phyloP scores from a whole-genome alignment of 495 filamentous ascomycete species.

The Trichocladium uniseriatum region DNA sequence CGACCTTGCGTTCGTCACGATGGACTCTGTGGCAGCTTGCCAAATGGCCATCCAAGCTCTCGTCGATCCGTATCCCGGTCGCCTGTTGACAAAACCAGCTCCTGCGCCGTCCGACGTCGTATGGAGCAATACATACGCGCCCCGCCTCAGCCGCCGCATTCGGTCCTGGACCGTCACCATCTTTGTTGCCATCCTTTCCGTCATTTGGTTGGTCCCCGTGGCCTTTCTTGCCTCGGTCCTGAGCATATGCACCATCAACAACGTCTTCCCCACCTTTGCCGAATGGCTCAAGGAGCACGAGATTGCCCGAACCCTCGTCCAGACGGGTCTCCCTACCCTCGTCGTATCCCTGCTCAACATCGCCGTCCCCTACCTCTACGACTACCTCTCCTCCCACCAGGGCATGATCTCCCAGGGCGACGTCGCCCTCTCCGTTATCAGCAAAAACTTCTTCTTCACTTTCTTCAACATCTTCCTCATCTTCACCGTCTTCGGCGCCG shows the following conservation, averaged over 20 bases:
- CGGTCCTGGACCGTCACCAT: conserved; percentile 74
- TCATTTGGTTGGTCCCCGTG: conserved; percentile 85
- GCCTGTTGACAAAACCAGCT: conserved; percentile 73
- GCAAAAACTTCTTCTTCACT: conserved; percentile 98
- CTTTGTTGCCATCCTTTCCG: conserved; percentile 67
- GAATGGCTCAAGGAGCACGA: conserved; percentile 56
- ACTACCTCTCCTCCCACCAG: conserved; percentile 80
- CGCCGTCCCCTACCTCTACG: conserved; percentile 87
- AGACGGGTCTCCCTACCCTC: conserved; percentile 78
- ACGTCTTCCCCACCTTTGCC: conserved; percentile 61
- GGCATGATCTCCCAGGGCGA: conserved; percentile 93
- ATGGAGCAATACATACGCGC: conserved; percentile 88
- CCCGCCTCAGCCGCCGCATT: conserved; percentile 60
- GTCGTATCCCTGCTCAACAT: conserved; percentile 79
- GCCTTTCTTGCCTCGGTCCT: conserved; percentile 70
- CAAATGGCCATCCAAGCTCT: conserved; percentile 94
- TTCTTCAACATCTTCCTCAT: conserved; percentile 99
- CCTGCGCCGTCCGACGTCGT: conserved; percentile 83
- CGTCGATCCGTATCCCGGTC: conserved; percentile 77
- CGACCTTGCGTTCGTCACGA: conserved; percentile 87
- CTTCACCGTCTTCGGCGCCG: conserved; percentile 85
- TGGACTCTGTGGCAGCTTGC: conserved; percentile 84
- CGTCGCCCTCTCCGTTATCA: conserved; percentile 88
- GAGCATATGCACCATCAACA: conserved; percentile 65
- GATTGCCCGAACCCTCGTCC: conserved; percentile 64